Conservation (phyloP, 257 asterid species). For the Nicotiana otophora region DNA sequence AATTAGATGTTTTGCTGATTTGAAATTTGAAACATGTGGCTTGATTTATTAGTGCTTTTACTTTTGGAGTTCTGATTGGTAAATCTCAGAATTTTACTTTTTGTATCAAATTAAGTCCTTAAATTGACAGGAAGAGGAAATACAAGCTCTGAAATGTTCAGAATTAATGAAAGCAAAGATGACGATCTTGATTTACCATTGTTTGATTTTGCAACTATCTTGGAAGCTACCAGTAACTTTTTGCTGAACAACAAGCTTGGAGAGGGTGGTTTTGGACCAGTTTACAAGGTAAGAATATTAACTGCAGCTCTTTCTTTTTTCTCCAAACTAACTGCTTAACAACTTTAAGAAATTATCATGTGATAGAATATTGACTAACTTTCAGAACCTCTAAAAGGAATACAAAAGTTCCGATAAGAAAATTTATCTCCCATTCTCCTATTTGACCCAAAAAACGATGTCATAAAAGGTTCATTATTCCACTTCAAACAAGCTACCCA, state of each 20-base stretch:
- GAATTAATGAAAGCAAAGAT: background rate
- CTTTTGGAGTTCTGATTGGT: background rate
- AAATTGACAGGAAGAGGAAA: background rate
- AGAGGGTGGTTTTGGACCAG: slow-evolving; percentile 13
- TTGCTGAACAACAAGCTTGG: background rate
- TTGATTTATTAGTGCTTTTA: no score
- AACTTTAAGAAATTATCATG: background rate
- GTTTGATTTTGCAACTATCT: slow-evolving; percentile 4
- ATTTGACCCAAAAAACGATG: no score
- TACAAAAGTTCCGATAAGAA: no score
- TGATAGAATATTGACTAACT: no score
- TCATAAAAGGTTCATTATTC: no score
- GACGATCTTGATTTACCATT: background rate
- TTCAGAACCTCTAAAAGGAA: no score
- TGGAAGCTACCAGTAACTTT: slow-evolving; percentile 1
- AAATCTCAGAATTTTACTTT: background rate
- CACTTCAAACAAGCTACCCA: no score
- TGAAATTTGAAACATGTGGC: no score
- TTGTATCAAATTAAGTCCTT: background rate
- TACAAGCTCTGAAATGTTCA: background rate
- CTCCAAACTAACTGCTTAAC: background rate
- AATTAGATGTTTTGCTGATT: background rate
- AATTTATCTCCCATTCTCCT: no score
- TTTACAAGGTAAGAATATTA: slow-evolving; percentile 3
- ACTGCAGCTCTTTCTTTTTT: background rate